Evolutionary conservation across 768 basidiomycete genomes (phyloP).

Genomic region (Boletus tylopilopsis): DNA sequence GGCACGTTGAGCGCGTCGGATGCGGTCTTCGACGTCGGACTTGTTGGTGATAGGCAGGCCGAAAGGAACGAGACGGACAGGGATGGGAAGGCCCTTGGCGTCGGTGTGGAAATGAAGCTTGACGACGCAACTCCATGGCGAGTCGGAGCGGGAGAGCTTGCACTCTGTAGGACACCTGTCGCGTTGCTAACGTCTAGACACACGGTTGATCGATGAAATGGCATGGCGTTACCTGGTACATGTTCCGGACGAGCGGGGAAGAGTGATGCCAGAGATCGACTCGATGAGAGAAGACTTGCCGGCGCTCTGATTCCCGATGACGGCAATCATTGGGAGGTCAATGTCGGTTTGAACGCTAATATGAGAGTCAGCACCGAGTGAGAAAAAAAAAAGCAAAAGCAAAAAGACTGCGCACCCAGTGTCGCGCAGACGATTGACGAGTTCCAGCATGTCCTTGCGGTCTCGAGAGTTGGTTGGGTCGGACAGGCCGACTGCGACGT

Average conservation of each 20-base stretch:
- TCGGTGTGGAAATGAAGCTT: background rate
- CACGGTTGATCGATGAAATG: too few relatives aligned
- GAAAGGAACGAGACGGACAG: background rate
- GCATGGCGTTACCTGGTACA: background rate
- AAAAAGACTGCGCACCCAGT: constrained; percentile 42
- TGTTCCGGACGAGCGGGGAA: background rate
- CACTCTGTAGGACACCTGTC: constrained; percentile 1
- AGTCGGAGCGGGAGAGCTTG: background rate
- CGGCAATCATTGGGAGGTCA: constrained; percentile 2
- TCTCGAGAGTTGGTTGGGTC: constrained; percentile 48
- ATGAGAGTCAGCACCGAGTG: too few relatives aligned
- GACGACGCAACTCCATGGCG: background rate
- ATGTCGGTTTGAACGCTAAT: constrained; percentile 2
- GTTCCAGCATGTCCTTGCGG: constrained; percentile 53
- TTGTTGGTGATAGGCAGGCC: background rate
- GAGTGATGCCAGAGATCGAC: constrained; percentile 1
- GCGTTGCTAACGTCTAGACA: background rate
- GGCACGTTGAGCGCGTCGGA: background rate
- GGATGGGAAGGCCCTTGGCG: background rate
- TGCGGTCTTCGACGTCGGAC: background rate
- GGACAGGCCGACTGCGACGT: constrained; percentile 45
- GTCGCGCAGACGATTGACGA: constrained; percentile 57
- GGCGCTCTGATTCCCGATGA: constrained; percentile 1
- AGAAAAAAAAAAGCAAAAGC: too few relatives aligned
- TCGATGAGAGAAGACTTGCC: background rate